Evolutionary conservation across 441 rosid genomes (phyloP).

Genomic region (Mallotus repandus): DNA sequence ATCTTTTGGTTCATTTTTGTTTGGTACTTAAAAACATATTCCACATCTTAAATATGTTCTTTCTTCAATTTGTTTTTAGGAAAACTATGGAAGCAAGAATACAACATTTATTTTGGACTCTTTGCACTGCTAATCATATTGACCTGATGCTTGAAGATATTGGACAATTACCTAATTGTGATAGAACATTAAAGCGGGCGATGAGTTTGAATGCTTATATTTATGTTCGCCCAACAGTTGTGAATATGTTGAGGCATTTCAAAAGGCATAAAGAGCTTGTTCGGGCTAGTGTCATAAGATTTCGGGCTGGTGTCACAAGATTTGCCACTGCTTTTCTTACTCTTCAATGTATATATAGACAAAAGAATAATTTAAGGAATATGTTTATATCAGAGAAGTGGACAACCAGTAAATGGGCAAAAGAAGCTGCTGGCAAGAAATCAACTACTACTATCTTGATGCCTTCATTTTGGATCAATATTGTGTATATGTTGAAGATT

Average conservation of each 20-base stretch:
- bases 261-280: background rate
- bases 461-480: background rate
- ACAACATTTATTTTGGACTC: too few relatives aligned
- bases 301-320: too few relatives aligned
- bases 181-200: too few relatives aligned
- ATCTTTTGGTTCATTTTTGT: too few relatives aligned
- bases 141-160: too few relatives aligned
- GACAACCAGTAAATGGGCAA: background rate
- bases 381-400: background rate
- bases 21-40: background rate
- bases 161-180: too few relatives aligned
- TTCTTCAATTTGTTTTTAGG: background rate
- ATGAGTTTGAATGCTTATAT: too few relatives aligned
- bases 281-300: background rate
- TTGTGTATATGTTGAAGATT: background rate
- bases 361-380: background rate
- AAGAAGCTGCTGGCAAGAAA: background rate
- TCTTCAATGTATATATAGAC: background rate
- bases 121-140: background rate
- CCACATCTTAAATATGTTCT: too few relatives aligned
- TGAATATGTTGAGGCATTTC: background rate
- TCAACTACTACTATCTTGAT: background rate
- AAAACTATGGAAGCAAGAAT: background rate
- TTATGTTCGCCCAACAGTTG: background rate
- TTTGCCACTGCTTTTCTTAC: background rate